Conservation (phyloP, 768 basidiomycete species). For the Boletus huronensis region DNA sequence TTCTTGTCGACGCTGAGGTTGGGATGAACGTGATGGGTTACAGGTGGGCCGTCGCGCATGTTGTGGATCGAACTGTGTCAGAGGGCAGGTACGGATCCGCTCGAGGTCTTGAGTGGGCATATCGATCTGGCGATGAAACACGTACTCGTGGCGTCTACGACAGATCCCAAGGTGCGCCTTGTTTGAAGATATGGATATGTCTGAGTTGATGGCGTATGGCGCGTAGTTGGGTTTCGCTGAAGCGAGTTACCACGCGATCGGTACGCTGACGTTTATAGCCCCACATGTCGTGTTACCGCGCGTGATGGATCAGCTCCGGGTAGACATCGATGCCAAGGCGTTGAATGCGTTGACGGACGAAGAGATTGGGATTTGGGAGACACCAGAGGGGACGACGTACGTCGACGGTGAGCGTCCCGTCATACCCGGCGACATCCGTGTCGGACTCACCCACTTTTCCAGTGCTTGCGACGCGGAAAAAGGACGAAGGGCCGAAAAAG, state of each 20-base stretch:
- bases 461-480: conserved; percentile 66
- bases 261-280: conserved; percentile 78
- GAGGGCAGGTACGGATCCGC: conserved; percentile 63
- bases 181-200: no score
- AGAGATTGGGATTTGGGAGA: conserved; percentile 83
- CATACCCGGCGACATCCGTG: no score
- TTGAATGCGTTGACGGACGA: conserved; percentile 63
- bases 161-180: conserved; percentile 43
- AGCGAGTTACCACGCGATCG: conserved; percentile 71
- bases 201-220: no score
- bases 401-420: conserved; percentile 60
- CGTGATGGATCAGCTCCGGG: conserved; percentile 61
- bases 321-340: conserved; percentile 58
- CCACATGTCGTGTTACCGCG: conserved; percentile 65
- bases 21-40: not conserved
- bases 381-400: conserved; percentile 76
- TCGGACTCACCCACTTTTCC: not conserved
- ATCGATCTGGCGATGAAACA: conserved; percentile 47
- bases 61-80: conserved; percentile 83
- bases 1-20: not conserved
- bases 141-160: conserved; percentile 45
- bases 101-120: conserved; percentile 49
- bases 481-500: conserved; percentile 51
- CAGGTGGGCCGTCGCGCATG: conserved; percentile 17
- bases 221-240: conserved; percentile 49